Percentiles rank a stretch among this genome's conserved stretches.
Conservation (phyloP, 495 filamentous ascomycete genomes). For the Penicillium tannophilum region DNA sequence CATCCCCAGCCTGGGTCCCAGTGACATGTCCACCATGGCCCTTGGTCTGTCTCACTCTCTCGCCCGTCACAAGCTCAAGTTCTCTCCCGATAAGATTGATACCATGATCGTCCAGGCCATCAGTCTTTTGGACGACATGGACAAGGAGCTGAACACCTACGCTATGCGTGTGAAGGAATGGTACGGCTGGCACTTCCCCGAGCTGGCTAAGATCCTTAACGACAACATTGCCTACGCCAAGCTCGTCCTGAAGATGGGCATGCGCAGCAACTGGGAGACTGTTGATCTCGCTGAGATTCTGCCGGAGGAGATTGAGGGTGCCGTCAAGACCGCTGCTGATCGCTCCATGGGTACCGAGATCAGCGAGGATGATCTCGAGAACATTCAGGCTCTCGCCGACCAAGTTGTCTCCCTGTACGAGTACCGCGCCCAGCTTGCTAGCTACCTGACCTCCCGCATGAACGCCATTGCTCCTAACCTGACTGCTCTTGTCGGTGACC, state of each 20-base stretch:
- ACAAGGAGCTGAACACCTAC: constrained; percentile 98
- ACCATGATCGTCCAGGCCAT: constrained; percentile 99
- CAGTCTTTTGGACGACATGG: constrained; percentile 87
- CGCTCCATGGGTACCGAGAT: constrained; percentile 99
- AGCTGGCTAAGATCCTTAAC: constrained; percentile 94
- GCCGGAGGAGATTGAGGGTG: constrained; percentile 91
- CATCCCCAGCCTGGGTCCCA: constrained; percentile 83
- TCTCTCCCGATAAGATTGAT: constrained; percentile 98
- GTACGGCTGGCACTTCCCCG: constrained; percentile 99
- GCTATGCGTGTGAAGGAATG: constrained; percentile 99
- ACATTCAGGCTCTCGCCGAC: constrained; percentile 86
- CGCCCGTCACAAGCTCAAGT: constrained; percentile 98
- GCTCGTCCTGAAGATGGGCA: constrained; percentile 84
- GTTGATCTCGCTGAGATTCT: constrained; percentile 89
- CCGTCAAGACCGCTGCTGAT: constrained; percentile 91
- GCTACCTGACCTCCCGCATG: constrained; percentile 92
- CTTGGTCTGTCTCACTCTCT: constrained; percentile 96
- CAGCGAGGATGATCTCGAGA: constrained; percentile 81
- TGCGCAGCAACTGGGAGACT: constrained; percentile 72
- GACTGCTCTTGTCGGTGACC: constrained; percentile 88
- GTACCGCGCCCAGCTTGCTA: constrained; percentile 82
- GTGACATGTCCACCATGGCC: constrained; percentile 88
- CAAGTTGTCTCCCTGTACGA: constrained; percentile 90
- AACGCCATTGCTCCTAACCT: constrained; percentile 95
- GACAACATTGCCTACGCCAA: constrained; percentile 95